Conservation (phyloP, 768 basidiomycete genomes). For the Punctularia strigosozonata region DNA sequence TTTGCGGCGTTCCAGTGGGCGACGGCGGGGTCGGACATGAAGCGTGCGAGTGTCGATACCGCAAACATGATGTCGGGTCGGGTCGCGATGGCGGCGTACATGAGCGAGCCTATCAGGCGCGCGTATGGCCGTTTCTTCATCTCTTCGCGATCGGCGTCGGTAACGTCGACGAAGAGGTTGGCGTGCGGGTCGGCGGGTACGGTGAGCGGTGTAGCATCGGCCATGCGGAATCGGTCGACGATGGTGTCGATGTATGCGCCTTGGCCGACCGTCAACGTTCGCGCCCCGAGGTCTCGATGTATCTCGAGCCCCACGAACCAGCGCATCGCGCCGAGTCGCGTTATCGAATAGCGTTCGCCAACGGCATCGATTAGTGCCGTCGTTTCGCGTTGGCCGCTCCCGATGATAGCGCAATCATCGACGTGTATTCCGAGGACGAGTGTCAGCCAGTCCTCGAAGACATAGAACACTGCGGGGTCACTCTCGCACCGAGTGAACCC, state of each 20-base stretch:
- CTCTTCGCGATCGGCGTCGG: conserved; percentile 1
- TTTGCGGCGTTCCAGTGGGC: background rate
- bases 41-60: conserved; percentile 6
- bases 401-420: conserved; percentile 21
- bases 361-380: conserved; percentile 7
- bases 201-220: conserved; percentile 10
- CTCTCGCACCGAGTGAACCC: conserved; percentile 4
- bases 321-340: conserved; percentile 12
- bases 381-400: too few relatives aligned
- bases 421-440: conserved; percentile 16
- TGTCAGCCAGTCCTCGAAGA: background rate
- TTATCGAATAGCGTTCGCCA: conserved; percentile 16
- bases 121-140: conserved; percentile 11
- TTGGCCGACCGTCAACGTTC: conserved; percentile 20
- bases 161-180: background rate
- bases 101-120: conserved; percentile 20
- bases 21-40: background rate
- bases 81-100: conserved; percentile 21
- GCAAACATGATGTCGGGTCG: conserved; percentile 29
- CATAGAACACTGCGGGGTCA: conserved; percentile 14
- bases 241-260: conserved; percentile 14
- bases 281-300: conserved; percentile 3
- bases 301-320: conserved; percentile 13
- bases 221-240: conserved; percentile 4
- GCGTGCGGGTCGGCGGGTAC: conserved; percentile 15